Percentiles rank a stretch among this genome's conserved stretches.
Evolutionary conservation across 1,284 basidiomycete species (phyloP).

Genomic region (Ganoderma boninense): DNA sequence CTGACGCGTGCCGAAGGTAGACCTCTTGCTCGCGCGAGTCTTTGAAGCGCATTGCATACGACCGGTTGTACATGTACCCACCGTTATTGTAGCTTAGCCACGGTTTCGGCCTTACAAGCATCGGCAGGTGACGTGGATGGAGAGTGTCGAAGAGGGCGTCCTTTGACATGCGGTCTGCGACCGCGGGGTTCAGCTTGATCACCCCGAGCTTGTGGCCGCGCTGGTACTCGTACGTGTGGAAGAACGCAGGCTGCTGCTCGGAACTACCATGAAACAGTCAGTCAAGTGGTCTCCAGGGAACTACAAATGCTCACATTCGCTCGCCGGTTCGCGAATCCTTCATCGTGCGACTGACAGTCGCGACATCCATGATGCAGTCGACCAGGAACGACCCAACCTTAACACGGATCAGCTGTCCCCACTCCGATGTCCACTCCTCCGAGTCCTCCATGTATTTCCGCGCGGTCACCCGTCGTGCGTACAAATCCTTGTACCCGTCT

Average conservation of each 20-base stretch:
- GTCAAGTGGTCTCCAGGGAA: background rate
- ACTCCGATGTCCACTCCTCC: conserved; percentile 80
- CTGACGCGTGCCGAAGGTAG: conserved; percentile 83
- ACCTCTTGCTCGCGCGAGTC: conserved; percentile 88
- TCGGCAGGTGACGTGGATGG: conserved; percentile 94
- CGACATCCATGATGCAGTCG: conserved; percentile 85
- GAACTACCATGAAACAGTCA: conserved; percentile 49
- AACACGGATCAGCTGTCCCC: conserved; percentile 83
- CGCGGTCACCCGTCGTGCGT: conserved; percentile 67
- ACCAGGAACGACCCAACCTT: conserved; percentile 88
- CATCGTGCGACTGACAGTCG: conserved; percentile 76
- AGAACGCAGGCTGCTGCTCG: conserved; percentile 93
- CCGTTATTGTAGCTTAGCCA: conserved; percentile 87
- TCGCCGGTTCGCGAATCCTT: conserved; percentile 65
- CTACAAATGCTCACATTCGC: conserved; percentile 54
- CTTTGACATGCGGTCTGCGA: conserved; percentile 81
- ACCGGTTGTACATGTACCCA: conserved; percentile 57
- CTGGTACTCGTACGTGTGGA: conserved; percentile 93
- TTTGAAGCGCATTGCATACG: conserved; percentile 89
- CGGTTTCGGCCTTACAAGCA: conserved; percentile 92
- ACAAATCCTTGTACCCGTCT: conserved; percentile 63
- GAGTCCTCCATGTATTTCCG: conserved; percentile 70
- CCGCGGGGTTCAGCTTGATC: conserved; percentile 86
- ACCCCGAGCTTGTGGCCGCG: conserved; percentile 93
- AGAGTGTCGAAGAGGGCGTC: conserved; percentile 83